Percentiles rank a stretch among this genome's conserved stretches.
These are phyloP conservation scores for Hypoxylon subgilvum DNA, from an alignment of 495 filamentous ascomycete genomes.

Conservation along the genomic window DNA sequence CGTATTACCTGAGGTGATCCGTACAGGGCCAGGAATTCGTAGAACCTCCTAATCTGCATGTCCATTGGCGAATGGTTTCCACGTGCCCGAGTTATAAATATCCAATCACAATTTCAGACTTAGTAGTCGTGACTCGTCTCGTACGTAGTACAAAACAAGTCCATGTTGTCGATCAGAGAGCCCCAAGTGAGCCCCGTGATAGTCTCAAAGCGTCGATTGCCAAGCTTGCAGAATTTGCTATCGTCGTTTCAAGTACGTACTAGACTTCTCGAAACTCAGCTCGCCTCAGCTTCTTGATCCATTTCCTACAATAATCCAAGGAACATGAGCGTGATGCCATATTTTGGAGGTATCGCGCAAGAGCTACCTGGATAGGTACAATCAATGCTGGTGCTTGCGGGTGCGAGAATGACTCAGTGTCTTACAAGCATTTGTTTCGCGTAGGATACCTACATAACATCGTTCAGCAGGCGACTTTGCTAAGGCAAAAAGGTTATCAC, in stretches of 20 bases:
- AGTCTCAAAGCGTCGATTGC: slow-evolving; percentile 8
- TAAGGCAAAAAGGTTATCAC: too few relatives aligned
- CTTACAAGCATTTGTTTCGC: too few relatives aligned
- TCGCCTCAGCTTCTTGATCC: neutral
- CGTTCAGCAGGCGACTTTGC: too few relatives aligned
- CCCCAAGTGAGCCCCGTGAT: slow-evolving; percentile 10
- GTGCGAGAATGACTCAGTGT: too few relatives aligned
- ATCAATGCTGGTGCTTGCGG: too few relatives aligned
- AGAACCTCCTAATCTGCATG: too few relatives aligned
- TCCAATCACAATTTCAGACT: neutral
- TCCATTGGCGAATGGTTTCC: neutral
- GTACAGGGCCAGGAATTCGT: too few relatives aligned
- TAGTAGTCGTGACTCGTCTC: neutral
- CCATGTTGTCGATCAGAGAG: slow-evolving; percentile 31
- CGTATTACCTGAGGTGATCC: too few relatives aligned
- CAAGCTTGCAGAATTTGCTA: slow-evolving; percentile 9
- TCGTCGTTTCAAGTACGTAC: slow-evolving; percentile 4
- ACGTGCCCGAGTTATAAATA: neutral
- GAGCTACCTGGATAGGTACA: neutral
- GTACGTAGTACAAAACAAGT: slow-evolving; percentile 12
- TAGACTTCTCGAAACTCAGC: neutral
- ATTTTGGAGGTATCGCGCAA: neutral
- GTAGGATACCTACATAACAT: neutral
- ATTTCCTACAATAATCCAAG: neutral
- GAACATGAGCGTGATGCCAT: neutral